Base-by-base conservation (phyloP, 768 basidiomycete genomes). In the Cystobasidium ongulense region DNA sequence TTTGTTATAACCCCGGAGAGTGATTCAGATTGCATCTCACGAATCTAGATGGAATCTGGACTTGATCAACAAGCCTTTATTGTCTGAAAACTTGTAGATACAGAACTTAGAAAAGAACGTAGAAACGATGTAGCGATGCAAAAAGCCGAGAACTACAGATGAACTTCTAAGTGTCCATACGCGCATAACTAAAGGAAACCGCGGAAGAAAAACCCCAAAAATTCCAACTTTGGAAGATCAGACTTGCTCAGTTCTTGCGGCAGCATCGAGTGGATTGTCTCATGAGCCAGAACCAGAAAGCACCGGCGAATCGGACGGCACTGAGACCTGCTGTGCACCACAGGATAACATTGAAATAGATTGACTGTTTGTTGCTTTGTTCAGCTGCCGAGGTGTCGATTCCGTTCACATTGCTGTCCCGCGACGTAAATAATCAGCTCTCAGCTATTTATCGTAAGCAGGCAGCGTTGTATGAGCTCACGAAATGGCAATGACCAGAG, bases 341-440 rank as follows among this genome's bases (percentile, higher is more conserved):
- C 0, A 76, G 72, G 39, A 76, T 74, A 50, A 74, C 41, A 8
- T 46, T 70, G 66, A 76, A 76, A 64, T 76, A 76, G 21, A 39
- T 8, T 10, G 54, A 73, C 8, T 74, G 63, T 39, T 76, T 76
- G 29, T 52, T 18, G 25, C 38, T 35, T 52, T 76, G 72, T 33
- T 74, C 72, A 1, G 54, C 57, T 1, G 62, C 36, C 8, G 62
- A 63, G 7, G 62, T 66, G 41, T 72, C 68, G 3, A 74, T 27
- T 0, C 75, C 75, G 25, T 76, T 76, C 39, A 72, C 72, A 27
- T 74, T 68, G 33, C 59, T 41, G 63, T 63, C 63, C 63, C 25
- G 25, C 8, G 25, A 17, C 18, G 63, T 35, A 35, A 29, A 17
- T 15, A 35, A 64, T 61, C n/a, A 13, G 57, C 17, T 61, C 13